phyloP scores from a whole-genome alignment of 306 rosid species.

The Acacia crassicarpa region DNA sequence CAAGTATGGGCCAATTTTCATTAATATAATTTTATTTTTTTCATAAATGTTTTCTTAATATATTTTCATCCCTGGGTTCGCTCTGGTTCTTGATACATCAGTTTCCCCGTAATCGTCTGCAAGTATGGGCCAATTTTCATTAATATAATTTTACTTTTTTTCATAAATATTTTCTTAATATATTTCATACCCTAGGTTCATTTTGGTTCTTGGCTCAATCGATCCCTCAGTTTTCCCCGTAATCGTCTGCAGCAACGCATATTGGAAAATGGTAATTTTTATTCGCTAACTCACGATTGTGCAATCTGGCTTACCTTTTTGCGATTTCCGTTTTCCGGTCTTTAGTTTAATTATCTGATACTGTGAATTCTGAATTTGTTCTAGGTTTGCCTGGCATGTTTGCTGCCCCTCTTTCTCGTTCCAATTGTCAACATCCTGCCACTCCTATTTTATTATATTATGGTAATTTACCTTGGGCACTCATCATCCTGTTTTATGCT shows the following conservation, averaged over 20 bases:
- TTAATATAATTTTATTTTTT: too few species aligned
- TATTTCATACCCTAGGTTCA: too few species aligned
- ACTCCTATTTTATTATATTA: slow-evolving; percentile 31
- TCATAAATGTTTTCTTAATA: neutral
- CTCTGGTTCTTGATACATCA: neutral
- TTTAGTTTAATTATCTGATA: neutral
- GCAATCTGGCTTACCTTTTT: neutral
- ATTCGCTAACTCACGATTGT: neutral
- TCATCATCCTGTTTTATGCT: neutral
- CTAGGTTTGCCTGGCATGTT: slow-evolving; percentile 39
- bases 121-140: too few species aligned
- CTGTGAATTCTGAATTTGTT: neutral
- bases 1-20: too few species aligned
- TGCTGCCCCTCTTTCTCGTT: slow-evolving; percentile 42
- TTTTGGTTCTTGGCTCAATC: too few species aligned
- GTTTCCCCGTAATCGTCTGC: too few species aligned
- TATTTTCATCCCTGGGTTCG: neutral
- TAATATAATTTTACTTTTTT: too few species aligned
- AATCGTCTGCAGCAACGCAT: neutral
- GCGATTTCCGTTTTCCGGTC: neutral
- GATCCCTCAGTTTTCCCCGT: too few species aligned
- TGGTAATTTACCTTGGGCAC: slow-evolving; percentile 23
- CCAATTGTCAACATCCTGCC: slow-evolving; percentile 39
- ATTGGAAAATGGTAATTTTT: slow-evolving; percentile 7
- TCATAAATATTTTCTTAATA: too few species aligned